Conservation (phyloP, 192 early-diverging fungal genomes). For the Gonapodya prolifera region DNA sequence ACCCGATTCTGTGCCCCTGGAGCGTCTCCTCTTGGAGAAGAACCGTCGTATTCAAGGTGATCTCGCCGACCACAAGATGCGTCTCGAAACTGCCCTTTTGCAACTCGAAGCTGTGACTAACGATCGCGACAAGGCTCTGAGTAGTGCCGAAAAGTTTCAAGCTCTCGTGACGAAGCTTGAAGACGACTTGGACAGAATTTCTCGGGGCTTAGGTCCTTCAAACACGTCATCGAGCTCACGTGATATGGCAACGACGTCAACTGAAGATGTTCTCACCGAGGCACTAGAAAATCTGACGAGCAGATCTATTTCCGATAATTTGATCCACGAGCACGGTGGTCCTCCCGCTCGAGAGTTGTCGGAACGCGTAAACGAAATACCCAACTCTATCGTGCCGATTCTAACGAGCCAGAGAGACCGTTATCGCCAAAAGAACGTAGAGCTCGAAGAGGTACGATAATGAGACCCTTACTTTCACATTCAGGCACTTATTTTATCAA, state of each 20-base stretch:
- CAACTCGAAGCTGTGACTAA: constrained; percentile 21
- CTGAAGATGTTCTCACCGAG: not conserved
- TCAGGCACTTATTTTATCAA: constrained; percentile 10
- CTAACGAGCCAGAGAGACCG: constrained; percentile 79
- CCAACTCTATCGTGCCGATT: constrained; percentile 55
- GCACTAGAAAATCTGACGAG: not conserved
- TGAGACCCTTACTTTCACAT: constrained; percentile 6
- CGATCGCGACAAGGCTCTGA: constrained; percentile 12
- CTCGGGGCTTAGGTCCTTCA: not conserved
- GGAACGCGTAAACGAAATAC: not conserved
- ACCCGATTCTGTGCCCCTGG: constrained; percentile 29
- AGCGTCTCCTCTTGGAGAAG: constrained; percentile 65
- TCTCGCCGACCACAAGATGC: constrained; percentile 16
- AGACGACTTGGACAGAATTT: constrained; percentile 28
- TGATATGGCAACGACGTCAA: not conserved
- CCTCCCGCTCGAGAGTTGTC: not conserved
- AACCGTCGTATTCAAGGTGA: constrained; percentile 64
- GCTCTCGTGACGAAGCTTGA: constrained; percentile 40
- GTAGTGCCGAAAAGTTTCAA: constrained; percentile 28
- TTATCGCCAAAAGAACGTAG: constrained; percentile 75
- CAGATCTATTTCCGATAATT: not conserved
- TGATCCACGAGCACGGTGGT: not conserved
- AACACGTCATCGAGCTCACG: not conserved
- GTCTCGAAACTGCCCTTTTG: constrained; percentile 14
- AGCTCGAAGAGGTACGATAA: constrained; percentile 51